A percentile compares a stretch with the other conserved stretches of the same genome.
Conservation (phyloP, 768 basidiomycete species). For the Rhodosporidiobolus sp. region DNA sequence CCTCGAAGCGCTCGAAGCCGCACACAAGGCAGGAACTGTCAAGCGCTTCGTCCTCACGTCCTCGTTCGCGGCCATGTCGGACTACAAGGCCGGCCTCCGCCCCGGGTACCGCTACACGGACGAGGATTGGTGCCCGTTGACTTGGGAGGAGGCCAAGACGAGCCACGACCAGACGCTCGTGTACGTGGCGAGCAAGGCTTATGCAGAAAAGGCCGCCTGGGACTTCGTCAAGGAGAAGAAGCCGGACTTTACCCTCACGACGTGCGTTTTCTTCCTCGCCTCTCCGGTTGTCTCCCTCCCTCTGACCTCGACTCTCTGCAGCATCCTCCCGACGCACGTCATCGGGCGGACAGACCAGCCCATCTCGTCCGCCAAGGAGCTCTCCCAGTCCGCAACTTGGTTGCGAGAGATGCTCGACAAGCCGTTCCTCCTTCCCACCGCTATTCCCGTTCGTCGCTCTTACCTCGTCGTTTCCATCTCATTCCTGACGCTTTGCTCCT, state of each 20-base stretch:
- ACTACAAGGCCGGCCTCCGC: background rate
- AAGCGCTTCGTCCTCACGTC: slow-evolving; percentile 1
- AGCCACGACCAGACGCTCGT: background rate
- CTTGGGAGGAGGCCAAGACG: slow-evolving; percentile 8
- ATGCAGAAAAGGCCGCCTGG: slow-evolving; percentile 38
- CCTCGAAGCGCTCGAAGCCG: background rate
- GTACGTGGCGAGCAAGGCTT: slow-evolving; percentile 17
- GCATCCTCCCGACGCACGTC: slow-evolving; percentile 21
- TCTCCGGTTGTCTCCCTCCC: background rate
- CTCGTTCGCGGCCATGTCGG: slow-evolving; percentile 10
- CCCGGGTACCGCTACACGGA: slow-evolving; percentile 5
- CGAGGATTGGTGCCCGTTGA: slow-evolving; percentile 18
- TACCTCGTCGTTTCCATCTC: no score
- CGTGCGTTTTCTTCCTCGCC: slow-evolving; percentile 2
- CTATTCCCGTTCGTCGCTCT: slow-evolving; percentile 1
- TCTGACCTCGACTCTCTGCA: background rate
- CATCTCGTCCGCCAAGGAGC: background rate
- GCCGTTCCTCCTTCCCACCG: background rate
- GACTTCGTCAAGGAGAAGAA: slow-evolving; percentile 28
- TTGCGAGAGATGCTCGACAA: slow-evolving; percentile 19
- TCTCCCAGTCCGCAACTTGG: slow-evolving; percentile 12
- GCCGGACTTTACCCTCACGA: slow-evolving; percentile 27
- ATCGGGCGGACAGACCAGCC: slow-evolving; percentile 24
- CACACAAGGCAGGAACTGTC: background rate
- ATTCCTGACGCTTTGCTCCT: background rate